Conservation (phyloP, 495 filamentous ascomycete species). For the Jackrogersella minutella region DNA sequence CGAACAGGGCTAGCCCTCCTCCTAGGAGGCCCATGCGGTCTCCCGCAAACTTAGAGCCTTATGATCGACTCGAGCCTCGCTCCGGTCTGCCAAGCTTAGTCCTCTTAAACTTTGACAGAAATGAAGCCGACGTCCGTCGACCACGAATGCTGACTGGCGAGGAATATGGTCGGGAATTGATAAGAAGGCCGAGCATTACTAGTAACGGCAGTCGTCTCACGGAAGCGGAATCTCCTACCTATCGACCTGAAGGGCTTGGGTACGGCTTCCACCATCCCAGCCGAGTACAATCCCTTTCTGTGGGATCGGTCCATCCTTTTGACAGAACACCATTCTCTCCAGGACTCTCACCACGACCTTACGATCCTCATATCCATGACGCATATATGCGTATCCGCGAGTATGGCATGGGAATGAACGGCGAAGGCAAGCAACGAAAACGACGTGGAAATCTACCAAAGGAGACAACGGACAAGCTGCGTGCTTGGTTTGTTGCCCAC, state of each 20-base stretch:
- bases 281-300: conserved; percentile 50
- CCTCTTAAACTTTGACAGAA: conserved; percentile 39
- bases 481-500: conserved; percentile 81
- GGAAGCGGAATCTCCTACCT: conserved; percentile 31
- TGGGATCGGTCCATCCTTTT: conserved; percentile 40
- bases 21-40: conserved; percentile 35
- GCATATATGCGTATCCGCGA: conserved; percentile 41
- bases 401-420: conserved; percentile 40
- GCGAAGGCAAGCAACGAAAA: conserved; percentile 66
- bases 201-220: conserved; percentile 33
- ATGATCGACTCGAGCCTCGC: conserved; percentile 37
- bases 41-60: conserved; percentile 27
- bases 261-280: conserved; percentile 47
- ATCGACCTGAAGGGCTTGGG: conserved; percentile 26
- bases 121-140: conserved; percentile 23
- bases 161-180: conserved; percentile 31
- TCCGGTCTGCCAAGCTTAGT: conserved; percentile 47
- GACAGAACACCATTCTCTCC: conserved; percentile 50
- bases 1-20: conserved; percentile 44
- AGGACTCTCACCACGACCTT: conserved; percentile 42
- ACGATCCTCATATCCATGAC: conserved; percentile 41
- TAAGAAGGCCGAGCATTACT: conserved; percentile 33
- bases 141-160: conserved; percentile 25
- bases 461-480: conserved; percentile 80
- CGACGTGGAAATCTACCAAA: conserved; percentile 84